phyloP scores from a whole-genome alignment of 441 rosid species.

The Gossypium schwendimanii region DNA sequence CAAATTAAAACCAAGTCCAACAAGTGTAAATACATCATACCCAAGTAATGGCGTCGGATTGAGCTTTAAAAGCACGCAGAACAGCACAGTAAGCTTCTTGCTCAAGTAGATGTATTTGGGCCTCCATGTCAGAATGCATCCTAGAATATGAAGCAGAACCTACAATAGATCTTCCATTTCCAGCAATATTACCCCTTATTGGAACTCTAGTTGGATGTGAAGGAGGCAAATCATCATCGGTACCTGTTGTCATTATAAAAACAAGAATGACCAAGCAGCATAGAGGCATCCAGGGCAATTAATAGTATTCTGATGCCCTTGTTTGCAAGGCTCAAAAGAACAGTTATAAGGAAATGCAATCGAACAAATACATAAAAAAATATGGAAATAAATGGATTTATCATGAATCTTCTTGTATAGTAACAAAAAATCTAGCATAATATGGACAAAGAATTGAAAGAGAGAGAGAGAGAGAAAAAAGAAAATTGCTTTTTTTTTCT shows the following conservation, averaged over 20 bases:
- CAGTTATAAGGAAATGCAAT: not conserved
- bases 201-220: constrained; percentile 33
- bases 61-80: constrained; percentile 94
- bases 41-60: constrained; percentile 96
- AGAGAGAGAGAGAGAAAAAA: not conserved
- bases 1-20: not conserved
- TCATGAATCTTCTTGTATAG: not conserved
- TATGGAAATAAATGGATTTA: not conserved
- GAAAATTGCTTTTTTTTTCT: not conserved
- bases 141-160: constrained; percentile 34
- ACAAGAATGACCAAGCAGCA: constrained; percentile 6
- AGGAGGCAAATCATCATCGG: constrained; percentile 45
- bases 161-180: constrained; percentile 45
- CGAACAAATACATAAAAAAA: not conserved
- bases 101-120: constrained; percentile 83
- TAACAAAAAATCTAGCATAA: not conserved
- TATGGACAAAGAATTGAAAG: not conserved
- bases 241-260: constrained; percentile 28
- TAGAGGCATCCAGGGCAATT: constrained; percentile 9
- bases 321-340: not conserved
- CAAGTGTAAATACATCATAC: constrained; percentile 28
- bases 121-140: constrained; percentile 57
- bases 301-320: not conserved
- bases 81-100: constrained; percentile 93
- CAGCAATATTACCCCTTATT: constrained; percentile 28